Evolutionary conservation across 345 rosid genomes (phyloP).

Genomic region (Eutrema heterophyllum): DNA sequence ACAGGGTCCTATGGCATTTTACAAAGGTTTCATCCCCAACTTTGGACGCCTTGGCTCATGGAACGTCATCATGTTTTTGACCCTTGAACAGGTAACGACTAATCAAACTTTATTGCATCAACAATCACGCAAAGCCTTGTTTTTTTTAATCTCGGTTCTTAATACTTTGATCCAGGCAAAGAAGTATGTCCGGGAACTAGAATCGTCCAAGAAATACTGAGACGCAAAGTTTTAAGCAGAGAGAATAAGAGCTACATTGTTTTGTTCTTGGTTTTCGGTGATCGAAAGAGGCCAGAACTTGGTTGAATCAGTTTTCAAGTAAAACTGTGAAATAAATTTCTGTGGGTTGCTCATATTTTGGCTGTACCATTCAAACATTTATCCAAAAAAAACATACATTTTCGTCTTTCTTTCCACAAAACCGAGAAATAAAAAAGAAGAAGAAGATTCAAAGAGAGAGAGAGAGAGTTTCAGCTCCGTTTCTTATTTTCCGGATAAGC

Average conservation of each 20-base stretch:
- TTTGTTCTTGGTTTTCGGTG: constrained; percentile 13
- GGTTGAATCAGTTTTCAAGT: neutral
- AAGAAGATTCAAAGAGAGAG: too few species aligned
- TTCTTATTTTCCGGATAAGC: constrained; percentile 47
- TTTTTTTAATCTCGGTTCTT: neutral
- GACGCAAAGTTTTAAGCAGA: neutral
- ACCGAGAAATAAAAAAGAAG: neutral
- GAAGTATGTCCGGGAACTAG: constrained; percentile 33
- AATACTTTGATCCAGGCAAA: constrained; percentile 25
- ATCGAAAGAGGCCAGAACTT: constrained; percentile 18
- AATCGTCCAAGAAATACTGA: constrained; percentile 18
- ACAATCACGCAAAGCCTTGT: neutral
- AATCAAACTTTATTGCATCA: neutral
- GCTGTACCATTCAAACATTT: constrained; percentile 18
- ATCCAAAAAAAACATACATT: neutral
- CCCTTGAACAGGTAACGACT: constrained; percentile 80
- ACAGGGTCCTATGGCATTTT: constrained; percentile 89
- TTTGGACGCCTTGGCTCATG: constrained; percentile 96
- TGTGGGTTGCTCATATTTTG: constrained; percentile 6
- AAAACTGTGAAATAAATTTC: constrained; percentile 25
- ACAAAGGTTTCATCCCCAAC: constrained; percentile 93
- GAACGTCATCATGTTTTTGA: constrained; percentile 96
- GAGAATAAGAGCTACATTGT: constrained; percentile 24
- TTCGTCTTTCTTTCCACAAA: neutral
- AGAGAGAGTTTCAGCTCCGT: constrained; percentile 19